Conservation (phyloP, 2,329 filamentous ascomycete genomes). For the Phyllosticta citriasiana region DNA sequence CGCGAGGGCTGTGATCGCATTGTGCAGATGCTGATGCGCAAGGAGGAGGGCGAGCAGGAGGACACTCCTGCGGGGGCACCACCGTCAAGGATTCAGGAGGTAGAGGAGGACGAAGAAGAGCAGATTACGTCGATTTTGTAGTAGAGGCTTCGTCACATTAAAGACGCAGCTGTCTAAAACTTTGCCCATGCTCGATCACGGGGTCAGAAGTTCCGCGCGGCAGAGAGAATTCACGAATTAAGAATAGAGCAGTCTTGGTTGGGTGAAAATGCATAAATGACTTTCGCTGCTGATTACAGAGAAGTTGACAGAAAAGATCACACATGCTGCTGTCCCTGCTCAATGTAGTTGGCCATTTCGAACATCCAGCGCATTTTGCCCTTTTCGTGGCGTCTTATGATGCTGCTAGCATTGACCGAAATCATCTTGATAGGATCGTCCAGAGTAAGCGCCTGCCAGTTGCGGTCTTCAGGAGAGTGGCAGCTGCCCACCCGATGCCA, state of each 20-base stretch:
- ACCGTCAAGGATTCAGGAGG: conserved; percentile 14
- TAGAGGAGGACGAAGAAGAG: conserved; percentile 19
- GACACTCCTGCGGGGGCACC: conserved; percentile 24
- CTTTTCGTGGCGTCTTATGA: neutral
- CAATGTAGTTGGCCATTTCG: neutral
- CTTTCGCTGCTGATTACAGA: too few relatives aligned
- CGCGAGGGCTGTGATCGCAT: conserved; percentile 77
- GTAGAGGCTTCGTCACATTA: neutral
- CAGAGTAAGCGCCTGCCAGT: neutral
- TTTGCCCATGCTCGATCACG: too few relatives aligned
- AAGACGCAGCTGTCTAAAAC: too few relatives aligned
- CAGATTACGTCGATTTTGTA: conserved; percentile 22
- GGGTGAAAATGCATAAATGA: too few relatives aligned
- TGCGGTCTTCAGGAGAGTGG: neutral
- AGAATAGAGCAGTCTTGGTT: too few relatives aligned
- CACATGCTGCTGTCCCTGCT: neutral
- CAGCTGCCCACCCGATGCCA: neutral
- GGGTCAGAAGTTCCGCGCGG: too few relatives aligned
- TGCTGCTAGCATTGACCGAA: neutral
- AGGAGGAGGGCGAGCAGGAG: conserved; percentile 54
- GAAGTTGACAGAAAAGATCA: too few relatives aligned
- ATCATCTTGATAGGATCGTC: neutral
- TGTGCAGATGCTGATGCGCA: conserved; percentile 79
- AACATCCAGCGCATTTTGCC: neutral
- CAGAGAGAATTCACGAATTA: too few relatives aligned